Evolutionary conservation across 129 eudicot species (phyloP).

Genomic region (Chrysanthemum lavandulifolium): DNA sequence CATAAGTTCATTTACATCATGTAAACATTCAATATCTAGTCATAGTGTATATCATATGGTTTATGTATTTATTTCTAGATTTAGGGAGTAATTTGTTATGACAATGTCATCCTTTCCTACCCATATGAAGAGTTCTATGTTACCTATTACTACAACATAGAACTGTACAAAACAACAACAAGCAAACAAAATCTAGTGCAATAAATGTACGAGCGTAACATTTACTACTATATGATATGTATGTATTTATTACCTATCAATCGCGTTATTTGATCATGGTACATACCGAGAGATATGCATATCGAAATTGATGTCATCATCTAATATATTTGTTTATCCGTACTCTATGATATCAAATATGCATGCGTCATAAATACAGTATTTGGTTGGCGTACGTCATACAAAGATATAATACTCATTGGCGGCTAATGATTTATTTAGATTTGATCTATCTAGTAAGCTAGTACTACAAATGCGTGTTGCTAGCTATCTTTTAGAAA

Average conservation of each 20-base stretch:
- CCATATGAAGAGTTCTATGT: too few relatives aligned
- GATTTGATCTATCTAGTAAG: too few relatives aligned
- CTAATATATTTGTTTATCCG: background rate
- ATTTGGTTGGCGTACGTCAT: background rate
- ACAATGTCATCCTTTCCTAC: too few relatives aligned
- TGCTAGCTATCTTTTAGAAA: background rate
- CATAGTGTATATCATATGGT: too few relatives aligned
- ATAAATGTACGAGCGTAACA: background rate
- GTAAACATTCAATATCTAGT: too few relatives aligned
- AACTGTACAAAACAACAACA: background rate
- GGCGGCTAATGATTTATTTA: background rate
- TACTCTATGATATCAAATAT: background rate
- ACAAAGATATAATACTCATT: background rate
- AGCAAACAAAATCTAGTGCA: background rate
- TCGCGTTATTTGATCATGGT: background rate
- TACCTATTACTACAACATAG: too few relatives aligned
- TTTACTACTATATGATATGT: slow-evolving; percentile 2
- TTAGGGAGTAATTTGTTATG: too few relatives aligned
- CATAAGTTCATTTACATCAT: background rate
- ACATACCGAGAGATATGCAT: background rate
- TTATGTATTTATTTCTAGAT: too few relatives aligned
- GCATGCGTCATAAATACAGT: background rate
- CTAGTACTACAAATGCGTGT: background rate
- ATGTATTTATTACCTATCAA: slow-evolving; percentile 16
- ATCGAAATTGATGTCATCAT: background rate